These are phyloP conservation scores for Brassica napus DNA, from an alignment of 345 rosid genomes.

Conservation along the genomic window DNA sequence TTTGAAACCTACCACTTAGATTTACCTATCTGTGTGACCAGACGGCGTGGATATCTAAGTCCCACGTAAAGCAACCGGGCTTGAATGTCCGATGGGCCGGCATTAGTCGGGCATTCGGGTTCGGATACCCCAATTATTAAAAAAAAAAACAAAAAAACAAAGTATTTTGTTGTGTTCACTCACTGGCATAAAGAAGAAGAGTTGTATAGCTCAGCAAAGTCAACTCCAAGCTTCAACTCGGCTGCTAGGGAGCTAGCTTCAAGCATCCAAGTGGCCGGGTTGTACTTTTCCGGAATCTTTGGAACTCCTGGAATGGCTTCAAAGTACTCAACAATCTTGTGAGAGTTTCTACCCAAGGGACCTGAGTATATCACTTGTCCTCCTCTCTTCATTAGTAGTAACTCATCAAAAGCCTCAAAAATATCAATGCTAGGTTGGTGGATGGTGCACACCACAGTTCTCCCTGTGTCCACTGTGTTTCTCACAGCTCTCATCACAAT, in stretches of 20 bases:
- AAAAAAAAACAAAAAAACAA: too few relatives aligned
- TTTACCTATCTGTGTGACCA: too few relatives aligned
- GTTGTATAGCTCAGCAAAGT: constrained; percentile 68
- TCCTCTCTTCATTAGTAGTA: constrained; percentile 84
- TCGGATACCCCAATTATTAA: too few relatives aligned
- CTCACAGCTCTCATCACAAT: constrained; percentile 92
- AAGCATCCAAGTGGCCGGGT: constrained; percentile 90
- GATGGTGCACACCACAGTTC: constrained; percentile 83
- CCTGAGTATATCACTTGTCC: constrained; percentile 77
- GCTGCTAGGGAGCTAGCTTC: constrained; percentile 83
- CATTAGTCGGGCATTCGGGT: too few relatives aligned
- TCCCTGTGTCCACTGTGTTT: constrained; percentile 85
- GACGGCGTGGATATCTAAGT: too few relatives aligned
- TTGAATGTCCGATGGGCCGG: too few relatives aligned
- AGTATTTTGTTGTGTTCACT: constrained; percentile 25
- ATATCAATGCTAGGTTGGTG: constrained; percentile 89
- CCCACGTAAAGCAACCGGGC: too few relatives aligned
- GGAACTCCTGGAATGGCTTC: constrained; percentile 74
- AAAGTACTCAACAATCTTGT: constrained; percentile 68
- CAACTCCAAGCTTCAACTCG: constrained; percentile 66
- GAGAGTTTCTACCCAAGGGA: constrained; percentile 68
- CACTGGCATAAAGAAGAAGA: constrained; percentile 61
- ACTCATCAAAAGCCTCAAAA: constrained; percentile 81
- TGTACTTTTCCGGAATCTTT: constrained; percentile 69
- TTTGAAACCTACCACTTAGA: too few relatives aligned